A percentile compares a stretch with the other conserved stretches of the same genome.
phyloP scores from a whole-genome alignment of 257 asterid species.

The Ajuga chamaepitys region DNA sequence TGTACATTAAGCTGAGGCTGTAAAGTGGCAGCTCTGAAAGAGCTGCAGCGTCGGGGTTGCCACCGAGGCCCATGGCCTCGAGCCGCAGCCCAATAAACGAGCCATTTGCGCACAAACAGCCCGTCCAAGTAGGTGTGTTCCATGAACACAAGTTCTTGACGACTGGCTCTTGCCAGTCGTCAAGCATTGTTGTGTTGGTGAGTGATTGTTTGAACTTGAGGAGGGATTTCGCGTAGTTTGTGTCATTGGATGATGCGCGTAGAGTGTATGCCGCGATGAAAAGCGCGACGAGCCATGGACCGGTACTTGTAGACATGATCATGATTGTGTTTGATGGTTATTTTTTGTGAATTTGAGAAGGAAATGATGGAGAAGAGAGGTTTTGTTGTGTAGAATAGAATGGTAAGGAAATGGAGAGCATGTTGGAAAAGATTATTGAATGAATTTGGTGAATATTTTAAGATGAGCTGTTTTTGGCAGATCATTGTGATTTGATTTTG shows the following conservation, averaged over 20 bases:
- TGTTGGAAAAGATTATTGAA: too few relatives aligned
- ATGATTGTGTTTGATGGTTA: not conserved
- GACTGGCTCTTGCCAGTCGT: constrained; percentile 31
- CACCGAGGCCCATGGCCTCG: constrained; percentile 43
- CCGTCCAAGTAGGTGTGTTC: constrained; percentile 43
- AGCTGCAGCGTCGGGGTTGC: constrained; percentile 26
- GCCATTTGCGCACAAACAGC: constrained; percentile 38
- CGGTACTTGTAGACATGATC: not conserved
- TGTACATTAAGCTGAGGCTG: constrained; percentile 45
- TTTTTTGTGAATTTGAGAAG: not conserved
- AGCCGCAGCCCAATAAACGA: constrained; percentile 32
- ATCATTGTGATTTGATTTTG: too few relatives aligned
- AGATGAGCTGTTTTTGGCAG: too few relatives aligned
- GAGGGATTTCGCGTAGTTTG: constrained; percentile 19
- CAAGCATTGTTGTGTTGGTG: constrained; percentile 27
- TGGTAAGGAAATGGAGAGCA: constrained; percentile 18
- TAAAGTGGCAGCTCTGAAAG: constrained; percentile 26
- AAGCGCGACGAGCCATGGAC: not conserved
- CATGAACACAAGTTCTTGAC: constrained; percentile 23
- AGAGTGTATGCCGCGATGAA: not conserved
- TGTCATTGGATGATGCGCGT: constrained; percentile 8
- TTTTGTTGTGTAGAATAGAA: not conserved
- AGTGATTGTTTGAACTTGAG: constrained; percentile 44
- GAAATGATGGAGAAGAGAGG: not conserved
- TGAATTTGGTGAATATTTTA: too few relatives aligned